phyloP scores from a whole-genome alignment of 1,284 basidiomycete genomes.

The Afroboletus lepidellus region DNA sequence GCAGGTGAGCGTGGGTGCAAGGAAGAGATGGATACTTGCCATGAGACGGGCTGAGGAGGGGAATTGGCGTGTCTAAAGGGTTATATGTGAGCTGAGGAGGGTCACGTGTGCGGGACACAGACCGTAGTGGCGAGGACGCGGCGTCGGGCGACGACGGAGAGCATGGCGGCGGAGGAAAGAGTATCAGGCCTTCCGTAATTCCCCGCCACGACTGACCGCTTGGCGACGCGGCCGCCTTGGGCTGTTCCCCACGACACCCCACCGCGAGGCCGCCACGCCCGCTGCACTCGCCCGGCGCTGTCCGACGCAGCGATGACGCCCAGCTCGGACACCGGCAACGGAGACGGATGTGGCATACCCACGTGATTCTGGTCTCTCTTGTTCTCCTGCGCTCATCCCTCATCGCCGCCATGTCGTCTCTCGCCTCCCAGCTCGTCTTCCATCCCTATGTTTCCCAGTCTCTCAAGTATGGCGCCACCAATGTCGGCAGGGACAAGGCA shows the following conservation, averaged over 20 bases:
- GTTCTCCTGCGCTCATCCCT: not conserved
- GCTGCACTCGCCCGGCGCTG: not conserved
- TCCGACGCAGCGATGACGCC: not conserved
- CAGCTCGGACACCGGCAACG: conserved; percentile 1
- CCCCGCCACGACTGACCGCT: conserved; percentile 11
- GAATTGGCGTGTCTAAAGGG: conserved; percentile 25
- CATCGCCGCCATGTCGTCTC: conserved; percentile 52
- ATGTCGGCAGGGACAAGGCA: conserved; percentile 88
- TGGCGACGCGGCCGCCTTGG: not conserved
- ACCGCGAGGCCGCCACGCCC: not conserved
- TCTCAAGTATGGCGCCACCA: conserved; percentile 78
- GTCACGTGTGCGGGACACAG: conserved; percentile 27
- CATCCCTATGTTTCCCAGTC: conserved; percentile 79
- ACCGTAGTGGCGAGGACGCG: conserved; percentile 15
- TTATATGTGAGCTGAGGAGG: conserved; percentile 1
- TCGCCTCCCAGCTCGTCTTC: conserved; percentile 77
- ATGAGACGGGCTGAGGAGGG: conserved; percentile 44
- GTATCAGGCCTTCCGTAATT: conserved; percentile 19
- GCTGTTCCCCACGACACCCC: not conserved
- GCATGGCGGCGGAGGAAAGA: conserved; percentile 15
- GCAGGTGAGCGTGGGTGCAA: conserved; percentile 3
- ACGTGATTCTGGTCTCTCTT: conserved; percentile 29
- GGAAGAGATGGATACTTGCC: conserved; percentile 34
- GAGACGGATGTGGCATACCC: conserved; percentile 14
- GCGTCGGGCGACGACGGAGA: conserved; percentile 14